These are phyloP conservation scores for Rutstroemia sydowiana DNA, from an alignment of 2,329 filamentous ascomycete species.

Conservation along the genomic window DNA sequence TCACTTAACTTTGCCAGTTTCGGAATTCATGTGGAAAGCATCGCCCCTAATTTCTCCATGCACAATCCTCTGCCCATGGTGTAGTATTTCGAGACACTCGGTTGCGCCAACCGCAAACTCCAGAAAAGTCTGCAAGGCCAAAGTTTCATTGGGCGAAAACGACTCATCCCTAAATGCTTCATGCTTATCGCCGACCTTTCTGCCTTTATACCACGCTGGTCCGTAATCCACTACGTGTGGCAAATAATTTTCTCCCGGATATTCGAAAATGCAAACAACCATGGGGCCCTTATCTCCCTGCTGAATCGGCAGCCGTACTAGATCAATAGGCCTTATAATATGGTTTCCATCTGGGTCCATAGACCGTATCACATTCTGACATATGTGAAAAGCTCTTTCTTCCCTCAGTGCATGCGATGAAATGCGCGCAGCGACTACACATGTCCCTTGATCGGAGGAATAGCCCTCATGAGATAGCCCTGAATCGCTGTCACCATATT, in stretches of 20 bases:
- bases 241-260: constrained; percentile 68
- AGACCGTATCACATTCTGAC: constrained; percentile 61
- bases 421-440: constrained; percentile 65
- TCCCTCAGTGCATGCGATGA: constrained; percentile 77
- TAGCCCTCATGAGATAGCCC: constrained; percentile 8
- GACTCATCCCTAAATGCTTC: constrained; percentile 25
- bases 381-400: constrained; percentile 80
- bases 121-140: constrained; percentile 70
- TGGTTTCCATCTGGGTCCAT: constrained; percentile 68
- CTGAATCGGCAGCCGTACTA: constrained; percentile 62
- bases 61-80: constrained; percentile 77
- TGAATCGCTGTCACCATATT: constrained; percentile 21
- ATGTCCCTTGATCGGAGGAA: constrained; percentile 23
- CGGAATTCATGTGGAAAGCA: constrained; percentile 76
- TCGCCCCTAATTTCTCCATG: constrained; percentile 89
- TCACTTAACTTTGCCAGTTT: constrained; percentile 60
- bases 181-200: constrained; percentile 42
- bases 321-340: constrained; percentile 73
- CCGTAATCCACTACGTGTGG: constrained; percentile 67
- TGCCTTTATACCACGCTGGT: constrained; percentile 59
- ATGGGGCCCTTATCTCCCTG: constrained; percentile 64
- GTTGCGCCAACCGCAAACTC: constrained; percentile 87
- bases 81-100: constrained; percentile 81
- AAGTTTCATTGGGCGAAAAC: constrained; percentile 46
- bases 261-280: constrained; percentile 73